Evolutionary conservation across 805 yeast genomes (phyloP).

Genomic region (Ogataea zsoltii): DNA sequence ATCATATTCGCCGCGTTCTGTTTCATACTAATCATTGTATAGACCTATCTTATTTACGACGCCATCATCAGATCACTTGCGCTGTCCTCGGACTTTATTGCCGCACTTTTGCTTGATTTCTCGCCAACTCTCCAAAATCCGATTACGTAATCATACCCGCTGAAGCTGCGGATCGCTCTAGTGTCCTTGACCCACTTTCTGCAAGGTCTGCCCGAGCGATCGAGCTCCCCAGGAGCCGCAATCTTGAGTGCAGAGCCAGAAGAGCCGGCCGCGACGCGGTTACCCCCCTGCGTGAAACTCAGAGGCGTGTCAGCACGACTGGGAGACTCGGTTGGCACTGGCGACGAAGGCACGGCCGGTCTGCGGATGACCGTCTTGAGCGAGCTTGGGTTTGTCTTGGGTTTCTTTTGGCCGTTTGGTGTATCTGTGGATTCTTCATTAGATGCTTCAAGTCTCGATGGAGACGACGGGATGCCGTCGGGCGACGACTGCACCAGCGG

Average conservation of each 20-base stretch:
- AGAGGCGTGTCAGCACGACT: slow-evolving; percentile 24
- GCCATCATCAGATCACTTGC: slow-evolving; percentile 5
- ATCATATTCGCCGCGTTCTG: no score
- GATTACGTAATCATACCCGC: slow-evolving; percentile 27
- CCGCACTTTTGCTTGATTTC: background rate
- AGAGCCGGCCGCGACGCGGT: slow-evolving; percentile 8
- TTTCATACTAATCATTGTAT: background rate
- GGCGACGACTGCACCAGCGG: slow-evolving; percentile 19
- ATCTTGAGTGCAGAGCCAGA: slow-evolving; percentile 11
- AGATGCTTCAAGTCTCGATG: slow-evolving; percentile 6
- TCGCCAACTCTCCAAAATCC: slow-evolving; percentile 25
- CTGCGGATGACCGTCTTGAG: slow-evolving; percentile 4
- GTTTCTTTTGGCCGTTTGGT: slow-evolving; percentile 2
- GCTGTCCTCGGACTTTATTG: slow-evolving; percentile 6
- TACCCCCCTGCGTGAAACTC: slow-evolving; percentile 1
- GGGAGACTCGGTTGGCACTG: slow-evolving; percentile 19
- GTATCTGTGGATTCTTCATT: slow-evolving; percentile 8
- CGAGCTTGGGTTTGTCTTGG: slow-evolving; percentile 1
- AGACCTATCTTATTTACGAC: background rate
- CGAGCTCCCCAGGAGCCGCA: slow-evolving; percentile 29
- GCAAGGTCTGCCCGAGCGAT: slow-evolving; percentile 23
- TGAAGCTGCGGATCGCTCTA: slow-evolving; percentile 27
- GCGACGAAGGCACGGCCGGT: slow-evolving; percentile 16
- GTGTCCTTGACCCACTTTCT: slow-evolving; percentile 19
- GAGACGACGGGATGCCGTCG: slow-evolving; percentile 7